Evolutionary conservation across 2,329 filamentous ascomycete genomes (phyloP).

Genomic region (Trichoderma sp.): DNA sequence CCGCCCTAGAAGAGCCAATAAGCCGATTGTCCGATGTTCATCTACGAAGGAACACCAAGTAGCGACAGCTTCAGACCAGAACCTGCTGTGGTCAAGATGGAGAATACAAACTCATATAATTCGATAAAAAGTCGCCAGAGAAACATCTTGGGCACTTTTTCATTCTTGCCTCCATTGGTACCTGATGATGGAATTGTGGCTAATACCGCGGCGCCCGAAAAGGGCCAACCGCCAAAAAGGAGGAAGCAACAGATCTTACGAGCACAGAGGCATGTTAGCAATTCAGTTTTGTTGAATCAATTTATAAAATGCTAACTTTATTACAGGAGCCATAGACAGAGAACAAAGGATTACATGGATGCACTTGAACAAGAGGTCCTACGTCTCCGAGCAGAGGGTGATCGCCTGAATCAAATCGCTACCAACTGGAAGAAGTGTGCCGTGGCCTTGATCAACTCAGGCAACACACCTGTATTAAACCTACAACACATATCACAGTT

Average conservation of each 20-base stretch:
- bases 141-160: constrained; percentile 8
- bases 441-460: background rate
- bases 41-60: background rate
- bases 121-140: constrained; percentile 10
- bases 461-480: background rate
- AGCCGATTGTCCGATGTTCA: constrained; percentile 9
- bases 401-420: background rate
- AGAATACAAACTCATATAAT: background rate
- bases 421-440: constrained; percentile 9
- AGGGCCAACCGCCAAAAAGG: constrained; percentile 5
- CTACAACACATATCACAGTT: constrained; percentile 4
- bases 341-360: constrained; percentile 15
- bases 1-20: background rate
- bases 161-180: background rate
- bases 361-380: constrained; percentile 4
- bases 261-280: background rate
- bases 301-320: background rate
- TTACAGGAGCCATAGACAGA: constrained; percentile 2
- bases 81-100: background rate
- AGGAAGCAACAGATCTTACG: constrained; percentile 9
- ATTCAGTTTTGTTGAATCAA: background rate
- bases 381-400: constrained; percentile 10
- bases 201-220: background rate
- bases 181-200: background rate
- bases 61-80: background rate